These are phyloP conservation scores for Cicer bijugum DNA, from an alignment of 306 rosid species.

Conservation along the genomic window DNA sequence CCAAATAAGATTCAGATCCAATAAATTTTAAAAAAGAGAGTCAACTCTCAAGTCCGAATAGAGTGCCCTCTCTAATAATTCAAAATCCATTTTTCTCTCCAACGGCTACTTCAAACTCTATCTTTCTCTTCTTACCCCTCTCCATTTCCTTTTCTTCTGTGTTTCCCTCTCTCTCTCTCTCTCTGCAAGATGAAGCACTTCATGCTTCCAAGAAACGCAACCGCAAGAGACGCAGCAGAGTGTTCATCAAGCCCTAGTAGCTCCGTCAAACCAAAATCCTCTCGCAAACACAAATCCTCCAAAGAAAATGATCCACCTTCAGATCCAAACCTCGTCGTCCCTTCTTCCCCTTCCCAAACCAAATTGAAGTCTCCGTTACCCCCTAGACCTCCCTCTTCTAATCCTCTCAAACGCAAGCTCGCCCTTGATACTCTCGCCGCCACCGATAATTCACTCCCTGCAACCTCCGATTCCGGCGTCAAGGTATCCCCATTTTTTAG, in stretches of 20 bases:
- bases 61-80: background rate
- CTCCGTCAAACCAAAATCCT: conserved; percentile 54
- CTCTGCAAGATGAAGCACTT: conserved; percentile 65
- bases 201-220: conserved; percentile 75
- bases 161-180: conserved; percentile 20
- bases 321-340: conserved; percentile 54
- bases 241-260: conserved; percentile 62
- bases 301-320: conserved; percentile 86
- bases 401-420: conserved; percentile 95
- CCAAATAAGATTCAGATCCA: conserved; percentile 38
- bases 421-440: conserved; percentile 54
- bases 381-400: conserved; percentile 83
- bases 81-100: conserved; percentile 34
- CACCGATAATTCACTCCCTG: conserved; percentile 55
- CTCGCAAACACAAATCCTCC: conserved; percentile 63
- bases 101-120: conserved; percentile 43
- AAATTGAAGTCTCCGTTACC: conserved; percentile 82
- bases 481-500: conserved; percentile 53
- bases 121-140: background rate
- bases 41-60: background rate
- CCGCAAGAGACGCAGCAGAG: conserved; percentile 65
- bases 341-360: conserved; percentile 54
- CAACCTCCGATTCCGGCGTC: conserved; percentile 84
- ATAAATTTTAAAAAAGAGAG: background rate
- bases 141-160: conserved; percentile 1